A percentile compares a stretch with the other conserved stretches of the same genome.
phyloP scores from a whole-genome alignment of 139 green algal species.

The Chlorella sp. region DNA sequence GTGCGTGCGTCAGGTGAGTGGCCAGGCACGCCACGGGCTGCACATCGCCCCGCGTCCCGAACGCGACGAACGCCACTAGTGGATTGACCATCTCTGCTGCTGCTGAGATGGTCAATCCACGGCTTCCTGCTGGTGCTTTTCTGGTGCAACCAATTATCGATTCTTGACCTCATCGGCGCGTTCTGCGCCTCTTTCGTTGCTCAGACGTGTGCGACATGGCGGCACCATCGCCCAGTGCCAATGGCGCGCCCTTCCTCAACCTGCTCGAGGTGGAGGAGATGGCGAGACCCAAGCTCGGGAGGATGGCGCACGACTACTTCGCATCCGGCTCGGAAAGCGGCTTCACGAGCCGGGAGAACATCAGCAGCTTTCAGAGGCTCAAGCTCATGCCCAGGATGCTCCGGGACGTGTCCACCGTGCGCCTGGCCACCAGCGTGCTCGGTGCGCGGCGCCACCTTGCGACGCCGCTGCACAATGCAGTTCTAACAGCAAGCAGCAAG shows the following conservation, averaged over 20 bases:
- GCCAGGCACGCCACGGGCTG: not conserved
- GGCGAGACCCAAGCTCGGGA: not conserved
- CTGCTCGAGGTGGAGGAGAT: not conserved
- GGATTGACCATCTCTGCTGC: no score
- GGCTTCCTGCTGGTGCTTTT: no score
- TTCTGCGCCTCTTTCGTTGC: no score
- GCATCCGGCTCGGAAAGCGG: constrained; percentile 25
- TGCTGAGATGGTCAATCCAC: no score
- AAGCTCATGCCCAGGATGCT: constrained; percentile 55
- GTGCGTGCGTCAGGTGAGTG: not conserved
- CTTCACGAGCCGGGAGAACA: constrained; percentile 48
- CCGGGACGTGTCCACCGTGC: constrained; percentile 50
- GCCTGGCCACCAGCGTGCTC: constrained; percentile 20
- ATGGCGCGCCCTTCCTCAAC: not conserved
- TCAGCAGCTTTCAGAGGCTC: constrained; percentile 26
- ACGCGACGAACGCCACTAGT: not conserved
- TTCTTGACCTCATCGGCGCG: no score
- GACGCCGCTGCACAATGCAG: no score
- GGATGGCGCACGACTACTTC: not conserved
- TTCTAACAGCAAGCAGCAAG: no score
- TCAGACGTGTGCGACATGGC: no score
- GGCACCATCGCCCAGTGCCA: no score
- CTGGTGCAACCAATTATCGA: no score
- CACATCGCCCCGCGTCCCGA: not conserved
- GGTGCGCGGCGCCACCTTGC: not conserved